These are phyloP conservation scores for Datura wrightii DNA, from an alignment of 257 asterid genomes.

Conservation along the genomic window DNA sequence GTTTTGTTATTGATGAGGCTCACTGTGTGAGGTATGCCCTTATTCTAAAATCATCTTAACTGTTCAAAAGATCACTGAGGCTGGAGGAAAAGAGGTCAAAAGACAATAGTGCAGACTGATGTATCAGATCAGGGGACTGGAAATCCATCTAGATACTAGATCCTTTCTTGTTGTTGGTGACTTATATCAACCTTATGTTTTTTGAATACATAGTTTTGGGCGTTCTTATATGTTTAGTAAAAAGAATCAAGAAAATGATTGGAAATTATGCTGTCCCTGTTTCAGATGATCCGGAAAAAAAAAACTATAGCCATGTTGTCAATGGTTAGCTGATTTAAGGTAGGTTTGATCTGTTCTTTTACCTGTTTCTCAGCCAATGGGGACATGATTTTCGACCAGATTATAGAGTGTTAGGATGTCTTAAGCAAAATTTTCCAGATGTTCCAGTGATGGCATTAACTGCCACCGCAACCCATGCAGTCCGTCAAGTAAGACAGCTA, in stretches of 20 bases:
- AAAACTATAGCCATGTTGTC: background rate
- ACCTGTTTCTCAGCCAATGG: constrained; percentile 80
- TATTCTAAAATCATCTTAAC: constrained; percentile 14
- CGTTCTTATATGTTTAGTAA: background rate
- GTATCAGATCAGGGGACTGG: background rate
- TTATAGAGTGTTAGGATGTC: constrained; percentile 89
- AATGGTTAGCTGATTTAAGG: constrained; percentile 19
- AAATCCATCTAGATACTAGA: constrained; percentile 20
- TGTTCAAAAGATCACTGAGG: background rate
- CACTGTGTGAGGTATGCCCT: constrained; percentile 86
- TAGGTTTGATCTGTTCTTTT: constrained; percentile 28
- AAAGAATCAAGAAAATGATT: background rate
- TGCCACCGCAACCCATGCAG: constrained; percentile 89
- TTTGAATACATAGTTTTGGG: background rate
- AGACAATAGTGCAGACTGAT: background rate
- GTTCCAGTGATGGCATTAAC: constrained; percentile 98
- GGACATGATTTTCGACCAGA: constrained; percentile 99
- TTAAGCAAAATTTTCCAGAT: constrained; percentile 84
- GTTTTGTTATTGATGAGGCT: constrained; percentile 97
- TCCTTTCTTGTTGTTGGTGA: background rate
- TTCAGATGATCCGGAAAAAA: background rate
- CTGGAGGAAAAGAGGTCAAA: background rate
- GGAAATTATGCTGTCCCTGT: background rate
- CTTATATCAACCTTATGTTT: background rate
- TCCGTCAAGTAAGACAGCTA: constrained; percentile 71